Evolutionary conservation across 495 filamentous ascomycete species (phyloP).

Genomic region (Talaromyces liani): DNA sequence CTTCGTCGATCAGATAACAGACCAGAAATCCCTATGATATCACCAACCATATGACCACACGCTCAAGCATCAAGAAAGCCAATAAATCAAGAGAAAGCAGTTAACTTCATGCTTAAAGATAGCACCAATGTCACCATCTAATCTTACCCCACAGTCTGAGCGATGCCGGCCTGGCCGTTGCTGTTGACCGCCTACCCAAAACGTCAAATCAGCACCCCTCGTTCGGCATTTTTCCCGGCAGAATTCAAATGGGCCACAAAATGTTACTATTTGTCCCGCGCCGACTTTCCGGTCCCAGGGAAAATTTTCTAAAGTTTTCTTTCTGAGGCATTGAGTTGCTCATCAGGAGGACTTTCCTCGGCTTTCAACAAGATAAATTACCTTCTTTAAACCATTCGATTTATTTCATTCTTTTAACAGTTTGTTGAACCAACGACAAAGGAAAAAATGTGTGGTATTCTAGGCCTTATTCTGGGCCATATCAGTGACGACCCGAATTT

Average conservation of each 20-base stretch:
- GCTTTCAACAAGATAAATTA: neutral
- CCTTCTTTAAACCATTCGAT: too few species aligned
- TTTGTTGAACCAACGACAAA: neutral
- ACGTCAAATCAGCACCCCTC: neutral
- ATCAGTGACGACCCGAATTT: slow-evolving; percentile 37
- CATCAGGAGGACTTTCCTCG: neutral
- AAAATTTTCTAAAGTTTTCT: slow-evolving; percentile 4
- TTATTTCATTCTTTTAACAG: neutral
- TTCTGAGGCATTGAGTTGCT: slow-evolving; percentile 11
- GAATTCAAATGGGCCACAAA: neutral
- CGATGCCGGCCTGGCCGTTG: neutral
- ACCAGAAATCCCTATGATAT: neutral
- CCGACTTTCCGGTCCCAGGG: slow-evolving; percentile 3
- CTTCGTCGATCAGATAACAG: too few species aligned
- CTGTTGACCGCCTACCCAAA: neutral
- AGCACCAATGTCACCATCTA: neutral
- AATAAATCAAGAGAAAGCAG: neutral
- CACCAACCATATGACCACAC: neutral
- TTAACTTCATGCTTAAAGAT: neutral
- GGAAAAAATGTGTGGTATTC: slow-evolving; percentile 73
- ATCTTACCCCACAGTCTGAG: slow-evolving; percentile 2
- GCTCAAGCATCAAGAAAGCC: neutral
- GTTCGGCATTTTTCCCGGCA: neutral
- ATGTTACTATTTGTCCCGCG: neutral
- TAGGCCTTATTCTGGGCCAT: slow-evolving; percentile 72